A percentile compares a stretch with the other conserved stretches of the same genome.
Conservation (phyloP, 2,329 filamentous ascomycete species). For the Leptographium procerum region DNA sequence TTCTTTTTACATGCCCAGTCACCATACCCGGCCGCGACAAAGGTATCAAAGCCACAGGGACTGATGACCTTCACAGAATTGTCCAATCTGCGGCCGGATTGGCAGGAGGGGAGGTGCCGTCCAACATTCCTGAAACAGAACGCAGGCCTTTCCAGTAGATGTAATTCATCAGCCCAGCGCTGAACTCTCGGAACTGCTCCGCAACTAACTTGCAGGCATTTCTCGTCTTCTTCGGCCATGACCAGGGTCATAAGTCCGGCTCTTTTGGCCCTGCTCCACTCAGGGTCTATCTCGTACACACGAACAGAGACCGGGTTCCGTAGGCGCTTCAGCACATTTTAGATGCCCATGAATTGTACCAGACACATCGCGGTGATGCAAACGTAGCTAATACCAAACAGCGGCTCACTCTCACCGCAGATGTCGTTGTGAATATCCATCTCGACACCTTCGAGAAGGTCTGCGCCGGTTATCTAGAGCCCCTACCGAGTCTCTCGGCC, state of each 20-base stretch:
- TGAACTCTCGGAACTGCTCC: constrained; percentile 11
- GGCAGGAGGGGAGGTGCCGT: neutral
- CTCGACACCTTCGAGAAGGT: neutral
- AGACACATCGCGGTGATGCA: constrained; percentile 16
- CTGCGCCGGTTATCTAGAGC: neutral
- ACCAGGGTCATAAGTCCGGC: constrained; percentile 12
- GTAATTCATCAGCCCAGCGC: constrained; percentile 17
- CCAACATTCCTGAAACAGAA: neutral
- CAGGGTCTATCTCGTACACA: constrained; percentile 16
- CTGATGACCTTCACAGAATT: neutral
- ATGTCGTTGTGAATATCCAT: constrained; percentile 19
- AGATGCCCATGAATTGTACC: constrained; percentile 17
- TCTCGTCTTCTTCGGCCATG: constrained; percentile 17
- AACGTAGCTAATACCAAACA: constrained; percentile 24
- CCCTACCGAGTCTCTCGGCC: neutral
- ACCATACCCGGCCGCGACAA: too few species aligned
- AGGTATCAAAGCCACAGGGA: too few species aligned
- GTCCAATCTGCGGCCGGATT: neutral
- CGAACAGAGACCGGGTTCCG: constrained; percentile 19
- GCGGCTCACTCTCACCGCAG: constrained; percentile 15
- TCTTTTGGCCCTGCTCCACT: neutral
- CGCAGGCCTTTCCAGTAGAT: constrained; percentile 20
- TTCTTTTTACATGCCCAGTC: too few species aligned
- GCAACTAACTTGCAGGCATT: constrained; percentile 22
- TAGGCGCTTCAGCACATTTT: constrained; percentile 15